phyloP scores from a whole-genome alignment of 441 rosid genomes.

The Pelargonium australe region DNA sequence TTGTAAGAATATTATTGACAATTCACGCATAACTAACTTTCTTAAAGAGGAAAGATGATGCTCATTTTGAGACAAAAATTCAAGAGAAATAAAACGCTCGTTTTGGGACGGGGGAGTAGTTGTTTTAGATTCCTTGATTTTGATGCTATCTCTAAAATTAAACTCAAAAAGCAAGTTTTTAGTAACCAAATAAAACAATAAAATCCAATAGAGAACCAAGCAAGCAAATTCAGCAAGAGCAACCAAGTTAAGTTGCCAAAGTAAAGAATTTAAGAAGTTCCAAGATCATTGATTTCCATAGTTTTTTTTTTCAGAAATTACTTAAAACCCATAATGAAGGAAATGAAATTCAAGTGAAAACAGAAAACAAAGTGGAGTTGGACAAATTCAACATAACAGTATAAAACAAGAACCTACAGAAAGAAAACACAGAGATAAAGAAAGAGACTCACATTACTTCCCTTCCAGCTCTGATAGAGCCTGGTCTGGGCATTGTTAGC shows the following conservation, averaged over 20 bases:
- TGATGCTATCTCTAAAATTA: neutral
- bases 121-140: neutral
- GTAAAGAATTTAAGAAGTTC: neutral
- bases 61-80: too few species aligned
- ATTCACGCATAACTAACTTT: too few species aligned
- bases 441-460: slow-evolving; percentile 58
- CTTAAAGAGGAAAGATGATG: too few species aligned
- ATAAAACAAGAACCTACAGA: neutral
- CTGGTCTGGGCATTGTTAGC: slow-evolving; percentile 25
- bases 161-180: neutral
- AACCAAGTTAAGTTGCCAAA: neutral
- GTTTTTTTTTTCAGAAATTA: neutral
- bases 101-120: neutral
- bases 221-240: neutral
- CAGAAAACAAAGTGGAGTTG: neutral
- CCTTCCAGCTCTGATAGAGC: slow-evolving; percentile 78
- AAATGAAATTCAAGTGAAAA: neutral
- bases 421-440: neutral
- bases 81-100: too few species aligned
- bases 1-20: too few species aligned
- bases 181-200: neutral
- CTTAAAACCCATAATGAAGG: neutral
- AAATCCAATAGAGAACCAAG: too few species aligned
- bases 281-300: neutral
- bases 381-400: neutral